Base-by-base conservation (phyloP, 805 yeast genomes). In the Nakazawaea molendinolei region DNA sequence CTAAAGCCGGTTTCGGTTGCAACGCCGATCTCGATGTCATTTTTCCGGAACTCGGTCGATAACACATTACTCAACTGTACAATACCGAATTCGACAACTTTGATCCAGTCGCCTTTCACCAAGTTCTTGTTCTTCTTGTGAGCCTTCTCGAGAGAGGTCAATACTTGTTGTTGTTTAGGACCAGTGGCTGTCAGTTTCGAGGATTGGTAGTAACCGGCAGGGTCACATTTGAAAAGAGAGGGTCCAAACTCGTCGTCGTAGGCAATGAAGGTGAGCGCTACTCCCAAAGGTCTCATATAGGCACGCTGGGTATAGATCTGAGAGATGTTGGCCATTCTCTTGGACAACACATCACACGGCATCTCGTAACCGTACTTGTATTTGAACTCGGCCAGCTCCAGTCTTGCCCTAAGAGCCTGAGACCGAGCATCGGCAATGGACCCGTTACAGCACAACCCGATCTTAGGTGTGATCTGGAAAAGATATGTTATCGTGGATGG, bases 301-400 rank as follows among this genome's bases (percentile, higher is more conserved):
- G 97, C 97, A 55, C 97, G 74, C 63, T 92, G 98, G 28, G 98
- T 92, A 61, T 87, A 92, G 44, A 92, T 76, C 67, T 92, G 98
- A 33, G 95, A 83, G 54, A 87, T 65, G 58, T 92, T 92, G 38
- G 97, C 97, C 84, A 92, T 81, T 57, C 97, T 74, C 65, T 90
- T 90, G 27, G 96, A 85, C 51, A 89, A 67, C 19, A 83, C 86
- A 54, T 86, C 96, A 44, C 85, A 86, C 3, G 97, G 97, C 86
- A 92, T 89, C 55, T 86, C 96, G 56, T 87, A 92, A 27, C 98
- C 98, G 58, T 86, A 85, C 56, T 85, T 82, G 66, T 90, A 90
- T 52, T 85, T 75, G 65, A 85, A 92, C 58, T 92, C 97, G 13
- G 95, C 87, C 20, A 97, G 94, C 61, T 92, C 98, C n/a, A 84